Conservation (phyloP, 176 grass and related monocot species). For the Eremochloa ophiuroides region DNA sequence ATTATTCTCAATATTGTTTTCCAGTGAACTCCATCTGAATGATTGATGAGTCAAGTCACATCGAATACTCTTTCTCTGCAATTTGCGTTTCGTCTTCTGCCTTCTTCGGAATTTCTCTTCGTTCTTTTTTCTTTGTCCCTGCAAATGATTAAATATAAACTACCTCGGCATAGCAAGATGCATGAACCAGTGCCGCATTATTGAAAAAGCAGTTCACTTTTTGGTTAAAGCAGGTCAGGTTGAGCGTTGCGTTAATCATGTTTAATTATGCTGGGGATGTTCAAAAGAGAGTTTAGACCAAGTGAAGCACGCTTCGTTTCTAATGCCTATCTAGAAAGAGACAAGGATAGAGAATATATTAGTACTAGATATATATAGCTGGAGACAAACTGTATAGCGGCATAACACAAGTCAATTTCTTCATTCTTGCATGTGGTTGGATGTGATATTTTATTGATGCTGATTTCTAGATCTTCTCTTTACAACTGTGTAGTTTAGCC, state of each 20-base stretch:
- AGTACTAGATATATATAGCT: neutral
- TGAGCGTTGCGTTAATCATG: neutral
- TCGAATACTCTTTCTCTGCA: too few species aligned
- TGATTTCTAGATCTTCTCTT: neutral
- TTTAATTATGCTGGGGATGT: neutral
- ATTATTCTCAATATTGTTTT: too few species aligned
- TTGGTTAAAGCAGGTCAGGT: neutral
- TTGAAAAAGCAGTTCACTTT: too few species aligned
- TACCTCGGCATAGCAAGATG: too few species aligned
- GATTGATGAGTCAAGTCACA: too few species aligned
- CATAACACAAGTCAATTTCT: neutral
- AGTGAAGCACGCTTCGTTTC: constrained; percentile 19
- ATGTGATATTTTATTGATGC: neutral
- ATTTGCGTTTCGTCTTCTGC: too few species aligned
- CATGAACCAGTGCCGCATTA: too few species aligned
- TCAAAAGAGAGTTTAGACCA: neutral
- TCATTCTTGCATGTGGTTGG: neutral
- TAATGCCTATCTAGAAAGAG: neutral
- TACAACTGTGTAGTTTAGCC: neutral
- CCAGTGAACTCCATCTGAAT: too few species aligned
- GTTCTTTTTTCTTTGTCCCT: too few species aligned
- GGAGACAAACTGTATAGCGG: neutral
- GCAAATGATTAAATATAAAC: too few species aligned
- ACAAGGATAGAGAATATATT: neutral
- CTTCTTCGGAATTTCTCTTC: too few species aligned